Conservation (phyloP, 1,284 basidiomycete genomes). For the Microbotryum saponariae region DNA sequence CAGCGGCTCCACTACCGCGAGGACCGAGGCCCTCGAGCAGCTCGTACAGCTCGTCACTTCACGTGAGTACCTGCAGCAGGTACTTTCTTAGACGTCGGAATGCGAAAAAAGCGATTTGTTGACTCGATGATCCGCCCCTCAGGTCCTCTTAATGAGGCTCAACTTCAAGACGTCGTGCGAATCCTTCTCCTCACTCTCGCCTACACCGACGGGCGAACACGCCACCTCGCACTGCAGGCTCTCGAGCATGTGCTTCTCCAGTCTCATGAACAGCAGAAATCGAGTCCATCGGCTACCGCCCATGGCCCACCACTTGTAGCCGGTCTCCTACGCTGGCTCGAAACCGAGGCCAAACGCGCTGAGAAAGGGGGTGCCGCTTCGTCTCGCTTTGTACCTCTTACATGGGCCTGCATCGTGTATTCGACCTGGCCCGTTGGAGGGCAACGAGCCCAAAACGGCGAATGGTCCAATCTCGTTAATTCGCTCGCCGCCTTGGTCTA, state of each 20-base stretch:
- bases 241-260: conserved; percentile 55
- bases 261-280: conserved; percentile 42
- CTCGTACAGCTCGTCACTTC: background rate
- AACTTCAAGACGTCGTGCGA: conserved; percentile 63
- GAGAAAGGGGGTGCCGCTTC: conserved; percentile 33
- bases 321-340: conserved; percentile 64
- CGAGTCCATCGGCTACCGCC: background rate
- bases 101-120: background rate
- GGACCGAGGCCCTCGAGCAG: too few relatives aligned
- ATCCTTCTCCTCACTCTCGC: conserved; percentile 66
- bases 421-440: conserved; percentile 39
- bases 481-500: conserved; percentile 56
- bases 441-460: conserved; percentile 14
- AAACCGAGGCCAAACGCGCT: conserved; percentile 51
- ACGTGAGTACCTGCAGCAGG: background rate
- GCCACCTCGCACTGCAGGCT: conserved; percentile 60
- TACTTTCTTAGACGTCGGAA: too few relatives aligned
- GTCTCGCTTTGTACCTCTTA: conserved; percentile 62
- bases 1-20: too few relatives aligned
- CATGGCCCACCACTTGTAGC: conserved; percentile 35
- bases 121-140: background rate
- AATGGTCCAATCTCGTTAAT: conserved; percentile 50
- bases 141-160: conserved; percentile 49
- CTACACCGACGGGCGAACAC: conserved; percentile 54
- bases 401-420: conserved; percentile 64